Evolutionary conservation across 2,329 filamentous ascomycete genomes (phyloP).

Genomic region (Claviceps sp.): DNA sequence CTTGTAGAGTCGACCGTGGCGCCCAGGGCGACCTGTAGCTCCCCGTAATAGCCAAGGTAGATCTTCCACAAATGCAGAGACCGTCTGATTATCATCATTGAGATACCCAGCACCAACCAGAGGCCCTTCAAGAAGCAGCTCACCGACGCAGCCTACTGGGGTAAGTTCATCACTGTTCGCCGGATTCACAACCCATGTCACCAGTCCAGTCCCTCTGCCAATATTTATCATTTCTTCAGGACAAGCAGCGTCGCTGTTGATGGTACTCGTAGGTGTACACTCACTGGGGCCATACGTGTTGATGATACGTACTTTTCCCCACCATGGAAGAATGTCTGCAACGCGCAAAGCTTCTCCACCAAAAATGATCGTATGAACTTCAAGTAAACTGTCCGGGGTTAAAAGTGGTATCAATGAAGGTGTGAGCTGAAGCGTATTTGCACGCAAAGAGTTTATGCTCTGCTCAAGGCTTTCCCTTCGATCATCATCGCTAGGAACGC

Average conservation of each 20-base stretch:
- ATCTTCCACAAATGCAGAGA: background rate
- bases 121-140: constrained; percentile 2
- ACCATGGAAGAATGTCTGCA: constrained; percentile 1
- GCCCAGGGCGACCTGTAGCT: constrained; percentile 1
- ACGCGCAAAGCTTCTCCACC: constrained; percentile 7
- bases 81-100: background rate
- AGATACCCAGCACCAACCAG: background rate
- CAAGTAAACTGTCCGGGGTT: background rate
- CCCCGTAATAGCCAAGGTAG: background rate
- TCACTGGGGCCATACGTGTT: constrained; percentile 13
- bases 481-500: constrained; percentile 5
- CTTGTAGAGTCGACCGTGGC: constrained; percentile 7
- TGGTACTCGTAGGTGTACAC: constrained; percentile 5
- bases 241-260: background rate
- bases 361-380: background rate
- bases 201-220: background rate
- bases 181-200: background rate
- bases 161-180: background rate
- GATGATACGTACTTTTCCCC: constrained; percentile 5
- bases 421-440: background rate
- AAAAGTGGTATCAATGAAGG: background rate
- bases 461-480: background rate
- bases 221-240: background rate
- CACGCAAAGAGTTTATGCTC: background rate
- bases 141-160: background rate